These are phyloP conservation scores for Isabelozyma heimii DNA, from an alignment of 805 yeast species.

Conservation along the genomic window DNA sequence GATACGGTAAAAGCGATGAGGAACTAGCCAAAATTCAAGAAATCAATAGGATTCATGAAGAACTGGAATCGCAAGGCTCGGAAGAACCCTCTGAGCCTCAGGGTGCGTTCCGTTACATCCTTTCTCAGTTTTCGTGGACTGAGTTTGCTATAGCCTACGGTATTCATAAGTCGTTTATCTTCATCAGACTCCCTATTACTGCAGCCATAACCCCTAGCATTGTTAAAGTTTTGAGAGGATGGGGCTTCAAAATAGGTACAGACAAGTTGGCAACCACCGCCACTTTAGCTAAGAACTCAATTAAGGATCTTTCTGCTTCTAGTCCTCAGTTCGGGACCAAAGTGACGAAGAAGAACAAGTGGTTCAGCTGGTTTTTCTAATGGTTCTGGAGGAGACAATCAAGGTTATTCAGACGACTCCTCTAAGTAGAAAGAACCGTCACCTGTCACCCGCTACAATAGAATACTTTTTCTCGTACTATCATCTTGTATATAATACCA, in stretches of 20 bases:
- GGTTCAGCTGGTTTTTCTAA: constrained; percentile 61
- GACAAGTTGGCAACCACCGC: constrained; percentile 44
- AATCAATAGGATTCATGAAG: constrained; percentile 27
- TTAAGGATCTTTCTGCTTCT: constrained; percentile 41
- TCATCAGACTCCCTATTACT: constrained; percentile 82
- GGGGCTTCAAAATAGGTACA: constrained; percentile 79
- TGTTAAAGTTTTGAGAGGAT: constrained; percentile 58
- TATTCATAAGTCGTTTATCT: constrained; percentile 80
- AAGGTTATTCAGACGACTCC: too few species aligned
- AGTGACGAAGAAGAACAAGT: constrained; percentile 50
- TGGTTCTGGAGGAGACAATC: too few species aligned
- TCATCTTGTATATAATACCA: neutral
- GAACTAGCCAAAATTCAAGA: constrained; percentile 36
- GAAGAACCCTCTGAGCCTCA: constrained; percentile 15
- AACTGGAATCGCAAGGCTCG: constrained; percentile 14
- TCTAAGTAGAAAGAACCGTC: too few species aligned
- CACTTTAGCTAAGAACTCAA: constrained; percentile 25
- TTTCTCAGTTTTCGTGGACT: constrained; percentile 55
- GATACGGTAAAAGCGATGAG: constrained; percentile 52
- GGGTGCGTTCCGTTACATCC: constrained; percentile 9
- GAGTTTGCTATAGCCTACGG: constrained; percentile 92
- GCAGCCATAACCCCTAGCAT: constrained; percentile 88
- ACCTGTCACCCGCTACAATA: too few species aligned
- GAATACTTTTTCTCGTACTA: too few species aligned
- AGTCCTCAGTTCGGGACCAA: constrained; percentile 52